Conservation (phyloP, 225 moss, liverwort and hornwort genomes). For the Lunularia cruciata region DNA sequence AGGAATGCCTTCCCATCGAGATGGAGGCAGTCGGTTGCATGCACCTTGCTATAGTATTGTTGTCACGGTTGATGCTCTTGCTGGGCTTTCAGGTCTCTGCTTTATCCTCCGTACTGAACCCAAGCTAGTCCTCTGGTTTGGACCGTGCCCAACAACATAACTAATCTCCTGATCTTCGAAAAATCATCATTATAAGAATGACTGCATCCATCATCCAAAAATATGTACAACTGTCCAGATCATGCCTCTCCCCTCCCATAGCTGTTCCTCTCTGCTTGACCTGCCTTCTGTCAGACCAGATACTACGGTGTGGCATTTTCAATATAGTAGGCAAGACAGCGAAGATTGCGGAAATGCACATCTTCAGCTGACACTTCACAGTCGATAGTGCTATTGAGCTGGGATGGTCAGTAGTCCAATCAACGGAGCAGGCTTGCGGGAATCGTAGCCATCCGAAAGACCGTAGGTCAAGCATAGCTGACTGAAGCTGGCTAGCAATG, state of each 20-base stretch:
- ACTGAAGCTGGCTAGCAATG: slow-evolving; percentile 1
- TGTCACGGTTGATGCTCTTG: slow-evolving; percentile 5
- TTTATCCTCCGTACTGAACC: background rate
- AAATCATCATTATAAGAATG: background rate
- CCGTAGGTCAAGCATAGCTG: slow-evolving; percentile 9
- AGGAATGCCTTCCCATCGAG: slow-evolving; percentile 15
- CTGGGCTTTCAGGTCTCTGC: slow-evolving; percentile 2
- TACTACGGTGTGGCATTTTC: background rate
- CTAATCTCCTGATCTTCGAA: slow-evolving; percentile 9
- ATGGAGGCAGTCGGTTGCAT: slow-evolving; percentile 16
- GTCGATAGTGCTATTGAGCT: no score
- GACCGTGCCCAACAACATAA: slow-evolving; percentile 8
- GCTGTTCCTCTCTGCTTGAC: slow-evolving; percentile 6
- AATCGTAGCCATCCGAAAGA: slow-evolving; percentile 13
- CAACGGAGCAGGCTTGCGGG: slow-evolving; percentile 14
- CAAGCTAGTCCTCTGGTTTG: slow-evolving; percentile 9
- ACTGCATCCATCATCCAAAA: background rate
- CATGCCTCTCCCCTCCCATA: slow-evolving; percentile 9
- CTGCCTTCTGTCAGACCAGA: background rate
- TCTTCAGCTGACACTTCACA: background rate
- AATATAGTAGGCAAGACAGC: background rate
- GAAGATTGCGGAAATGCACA: slow-evolving; percentile 5
- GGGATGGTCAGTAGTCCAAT: slow-evolving; percentile 5
- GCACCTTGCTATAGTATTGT: slow-evolving; percentile 13
- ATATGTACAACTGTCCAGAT: slow-evolving; percentile 20